These are phyloP conservation scores for Hymenoscyphus albidus DNA, from an alignment of 2,329 filamentous ascomycete genomes.

Conservation along the genomic window DNA sequence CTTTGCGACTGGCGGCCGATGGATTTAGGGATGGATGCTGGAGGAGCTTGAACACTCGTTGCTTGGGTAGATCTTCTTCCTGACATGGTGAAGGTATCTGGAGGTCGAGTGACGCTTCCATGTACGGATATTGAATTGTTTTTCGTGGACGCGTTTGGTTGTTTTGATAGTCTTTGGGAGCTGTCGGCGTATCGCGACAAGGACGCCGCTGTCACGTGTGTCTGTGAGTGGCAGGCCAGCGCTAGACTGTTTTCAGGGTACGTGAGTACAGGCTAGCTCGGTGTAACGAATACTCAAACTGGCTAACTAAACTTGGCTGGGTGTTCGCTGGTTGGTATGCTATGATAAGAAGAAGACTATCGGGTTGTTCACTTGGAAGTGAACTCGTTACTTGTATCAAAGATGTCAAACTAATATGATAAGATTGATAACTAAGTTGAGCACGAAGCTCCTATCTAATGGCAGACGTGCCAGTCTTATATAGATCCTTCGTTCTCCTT, in stretches of 20 bases:
- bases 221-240: too few species aligned
- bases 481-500: too few species aligned
- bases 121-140: background rate
- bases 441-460: too few species aligned
- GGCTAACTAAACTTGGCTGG: too few species aligned
- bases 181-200: background rate
- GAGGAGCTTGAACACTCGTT: constrained; percentile 20
- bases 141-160: background rate
- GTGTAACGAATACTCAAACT: too few species aligned
- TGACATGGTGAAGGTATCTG: constrained; percentile 2
- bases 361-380: too few species aligned
- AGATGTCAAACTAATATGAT: too few species aligned
- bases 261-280: background rate
- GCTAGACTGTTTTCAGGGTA: background rate
- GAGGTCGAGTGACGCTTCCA: background rate
- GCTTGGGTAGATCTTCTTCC: constrained; percentile 22
- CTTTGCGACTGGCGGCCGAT: background rate
- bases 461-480: too few species aligned
- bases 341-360: too few species aligned
- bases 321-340: too few species aligned
- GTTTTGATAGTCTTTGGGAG: background rate
- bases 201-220: background rate
- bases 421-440: too few species aligned
- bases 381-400: too few species aligned
- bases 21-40: constrained; percentile 30